phyloP scores from a whole-genome alignment of 2,329 filamentous ascomycete species.

The Arachnopeziza araneosa region DNA sequence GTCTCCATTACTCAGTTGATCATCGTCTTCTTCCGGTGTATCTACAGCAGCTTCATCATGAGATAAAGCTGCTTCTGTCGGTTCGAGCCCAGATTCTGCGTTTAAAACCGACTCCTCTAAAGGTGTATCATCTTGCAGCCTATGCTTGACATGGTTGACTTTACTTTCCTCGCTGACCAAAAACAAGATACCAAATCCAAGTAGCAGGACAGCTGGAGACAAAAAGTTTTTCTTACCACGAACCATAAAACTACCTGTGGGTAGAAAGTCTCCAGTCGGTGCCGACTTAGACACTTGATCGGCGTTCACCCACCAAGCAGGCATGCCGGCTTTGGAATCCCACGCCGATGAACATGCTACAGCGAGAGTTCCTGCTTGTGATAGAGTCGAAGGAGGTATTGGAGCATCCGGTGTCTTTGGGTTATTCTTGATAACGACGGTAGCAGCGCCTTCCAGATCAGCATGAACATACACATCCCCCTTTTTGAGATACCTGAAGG shows the following conservation, averaged over 20 bases:
- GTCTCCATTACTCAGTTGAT: slow-evolving; percentile 21
- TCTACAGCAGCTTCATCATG: slow-evolving; percentile 15
- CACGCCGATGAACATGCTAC: slow-evolving; percentile 86
- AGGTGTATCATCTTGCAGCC: slow-evolving; percentile 39
- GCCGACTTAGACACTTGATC: slow-evolving; percentile 87
- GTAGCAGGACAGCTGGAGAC: slow-evolving; percentile 77
- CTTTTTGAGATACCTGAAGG: slow-evolving; percentile 61
- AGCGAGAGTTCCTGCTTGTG: slow-evolving; percentile 80
- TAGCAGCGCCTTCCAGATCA: slow-evolving; percentile 76
- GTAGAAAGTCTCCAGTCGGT: slow-evolving; percentile 72
- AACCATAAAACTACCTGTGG: slow-evolving; percentile 72
- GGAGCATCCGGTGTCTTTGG: slow-evolving; percentile 71
- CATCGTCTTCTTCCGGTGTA: slow-evolving; percentile 19
- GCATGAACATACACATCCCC: slow-evolving; percentile 92
- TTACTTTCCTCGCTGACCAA: slow-evolving; percentile 85
- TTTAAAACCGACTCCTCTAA: neutral
- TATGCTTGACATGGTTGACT: slow-evolving; percentile 71
- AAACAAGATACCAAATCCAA: slow-evolving; percentile 86
- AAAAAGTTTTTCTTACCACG: slow-evolving; percentile 86
- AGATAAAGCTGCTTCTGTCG: neutral
- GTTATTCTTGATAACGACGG: slow-evolving; percentile 88
- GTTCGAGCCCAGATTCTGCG: neutral
- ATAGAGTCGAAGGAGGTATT: slow-evolving; percentile 84
- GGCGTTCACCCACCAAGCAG: slow-evolving; percentile 90
- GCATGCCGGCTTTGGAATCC: slow-evolving; percentile 95